These are phyloP conservation scores for Pseudogymnoascus sp. DNA, from an alignment of 2,329 filamentous ascomycete genomes.

Conservation along the genomic window DNA sequence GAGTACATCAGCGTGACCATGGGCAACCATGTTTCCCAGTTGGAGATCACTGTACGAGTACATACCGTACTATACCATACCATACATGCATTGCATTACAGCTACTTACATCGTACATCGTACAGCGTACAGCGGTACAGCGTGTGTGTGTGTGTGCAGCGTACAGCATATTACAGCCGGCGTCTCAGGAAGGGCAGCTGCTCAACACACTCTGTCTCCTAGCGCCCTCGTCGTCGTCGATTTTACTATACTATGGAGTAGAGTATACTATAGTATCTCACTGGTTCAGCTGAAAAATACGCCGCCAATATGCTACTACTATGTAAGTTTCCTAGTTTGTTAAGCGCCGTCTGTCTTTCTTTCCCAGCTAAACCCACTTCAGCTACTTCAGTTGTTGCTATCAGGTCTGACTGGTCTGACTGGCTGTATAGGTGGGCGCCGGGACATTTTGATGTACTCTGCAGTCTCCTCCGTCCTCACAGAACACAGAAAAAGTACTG, in stretches of 20 bases:
- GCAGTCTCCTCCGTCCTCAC: background rate
- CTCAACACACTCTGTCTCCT: background rate
- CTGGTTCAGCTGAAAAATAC: background rate
- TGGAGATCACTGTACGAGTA: constrained; percentile 3
- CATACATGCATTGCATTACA: background rate
- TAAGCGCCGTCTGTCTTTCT: constrained; percentile 5
- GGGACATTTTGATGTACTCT: constrained; percentile 7
- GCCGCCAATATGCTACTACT: background rate
- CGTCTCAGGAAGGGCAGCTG: background rate
- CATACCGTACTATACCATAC: too few relatives aligned
- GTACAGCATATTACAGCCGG: background rate
- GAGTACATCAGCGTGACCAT: background rate
- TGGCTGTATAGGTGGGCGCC: background rate
- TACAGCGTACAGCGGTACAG: background rate
- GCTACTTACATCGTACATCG: too few relatives aligned
- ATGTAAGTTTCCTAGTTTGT: background rate
- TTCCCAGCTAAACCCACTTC: background rate
- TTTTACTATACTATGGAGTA: too few relatives aligned
- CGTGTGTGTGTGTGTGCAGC: too few relatives aligned
- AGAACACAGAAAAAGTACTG: too few relatives aligned
- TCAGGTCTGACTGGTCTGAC: background rate
- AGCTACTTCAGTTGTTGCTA: background rate
- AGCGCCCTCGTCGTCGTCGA: background rate
- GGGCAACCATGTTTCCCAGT: background rate
- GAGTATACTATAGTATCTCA: too few relatives aligned